Percentiles rank a stretch among this genome's conserved stretches.
Conservation (phyloP, 257 asterid genomes). For the Nicotiana tabacum region DNA sequence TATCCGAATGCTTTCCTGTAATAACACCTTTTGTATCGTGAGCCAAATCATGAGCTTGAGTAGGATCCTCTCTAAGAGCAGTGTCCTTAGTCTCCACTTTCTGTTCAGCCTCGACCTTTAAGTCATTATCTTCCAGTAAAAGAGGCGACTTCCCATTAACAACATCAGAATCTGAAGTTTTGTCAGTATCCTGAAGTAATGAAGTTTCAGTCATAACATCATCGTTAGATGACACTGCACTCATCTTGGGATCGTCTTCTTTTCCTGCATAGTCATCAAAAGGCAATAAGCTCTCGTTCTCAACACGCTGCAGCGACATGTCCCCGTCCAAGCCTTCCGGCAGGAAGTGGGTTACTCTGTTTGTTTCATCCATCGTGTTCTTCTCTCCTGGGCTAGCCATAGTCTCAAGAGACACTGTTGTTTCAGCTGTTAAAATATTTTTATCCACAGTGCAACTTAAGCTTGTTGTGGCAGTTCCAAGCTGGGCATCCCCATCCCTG, state of each 20-base stretch:
- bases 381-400: neutral
- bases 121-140: constrained; percentile 9
- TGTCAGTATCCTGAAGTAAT: constrained; percentile 18
- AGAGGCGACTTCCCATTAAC: constrained; percentile 14
- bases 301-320: constrained; percentile 23
- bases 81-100: constrained; percentile 6
- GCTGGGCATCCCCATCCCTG: constrained; percentile 5
- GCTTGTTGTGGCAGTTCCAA: neutral
- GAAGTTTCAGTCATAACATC: constrained; percentile 17
- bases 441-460: constrained; percentile 16
- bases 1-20: constrained; percentile 10
- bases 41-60: constrained; percentile 12
- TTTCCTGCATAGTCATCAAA: neutral
- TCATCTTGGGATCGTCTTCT: neutral
- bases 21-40: constrained; percentile 15
- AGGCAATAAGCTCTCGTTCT: constrained; percentile 11
- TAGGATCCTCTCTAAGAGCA: constrained; percentile 20
- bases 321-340: constrained; percentile 28
- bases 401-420: constrained; percentile 6
- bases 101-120: constrained; percentile 20
- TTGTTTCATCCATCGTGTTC: constrained; percentile 20
- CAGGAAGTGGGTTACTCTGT: constrained; percentile 15
- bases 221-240: constrained; percentile 3
- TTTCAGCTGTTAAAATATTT: constrained; percentile 24
- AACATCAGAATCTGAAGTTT: constrained; percentile 21